phyloP scores from a whole-genome alignment of 225 moss, liverwort and hornwort genomes.

The Rhytidiadelphus loreus region DNA sequence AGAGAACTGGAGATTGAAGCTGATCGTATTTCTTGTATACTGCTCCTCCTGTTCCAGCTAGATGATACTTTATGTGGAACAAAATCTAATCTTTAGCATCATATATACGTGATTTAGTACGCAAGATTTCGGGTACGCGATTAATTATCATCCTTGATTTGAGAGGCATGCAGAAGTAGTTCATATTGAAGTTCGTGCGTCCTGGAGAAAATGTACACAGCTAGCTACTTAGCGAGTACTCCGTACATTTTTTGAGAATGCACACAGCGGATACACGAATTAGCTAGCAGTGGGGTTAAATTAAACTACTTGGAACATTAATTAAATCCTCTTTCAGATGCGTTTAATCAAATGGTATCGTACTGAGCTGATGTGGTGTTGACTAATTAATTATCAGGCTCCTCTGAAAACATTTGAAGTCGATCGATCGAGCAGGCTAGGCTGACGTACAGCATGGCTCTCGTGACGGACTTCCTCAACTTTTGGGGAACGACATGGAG shows the following conservation, averaged over 20 bases:
- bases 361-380: neutral
- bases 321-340: no score
- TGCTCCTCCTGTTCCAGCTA: neutral
- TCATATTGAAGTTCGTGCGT: no score
- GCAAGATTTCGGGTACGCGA: neutral
- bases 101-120: neutral
- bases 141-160: neutral
- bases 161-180: no score
- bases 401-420: no score
- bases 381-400: neutral
- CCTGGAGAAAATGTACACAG: neutral
- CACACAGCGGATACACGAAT: neutral
- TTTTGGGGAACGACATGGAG: constrained; percentile 6
- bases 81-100: neutral
- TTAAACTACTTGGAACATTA: neutral
- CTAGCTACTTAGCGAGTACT: neutral
- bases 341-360: neutral
- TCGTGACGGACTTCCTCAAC: constrained; percentile 16
- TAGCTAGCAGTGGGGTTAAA: neutral
- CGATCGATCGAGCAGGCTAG: neutral
- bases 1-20: neutral
- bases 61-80: no score
- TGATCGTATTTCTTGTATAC: neutral
- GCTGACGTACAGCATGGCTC: constrained; percentile 10
- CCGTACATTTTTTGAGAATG: no score